Base-by-base conservation (phyloP, 257 asterid species). In the Jacaranda mimosifolia region DNA sequence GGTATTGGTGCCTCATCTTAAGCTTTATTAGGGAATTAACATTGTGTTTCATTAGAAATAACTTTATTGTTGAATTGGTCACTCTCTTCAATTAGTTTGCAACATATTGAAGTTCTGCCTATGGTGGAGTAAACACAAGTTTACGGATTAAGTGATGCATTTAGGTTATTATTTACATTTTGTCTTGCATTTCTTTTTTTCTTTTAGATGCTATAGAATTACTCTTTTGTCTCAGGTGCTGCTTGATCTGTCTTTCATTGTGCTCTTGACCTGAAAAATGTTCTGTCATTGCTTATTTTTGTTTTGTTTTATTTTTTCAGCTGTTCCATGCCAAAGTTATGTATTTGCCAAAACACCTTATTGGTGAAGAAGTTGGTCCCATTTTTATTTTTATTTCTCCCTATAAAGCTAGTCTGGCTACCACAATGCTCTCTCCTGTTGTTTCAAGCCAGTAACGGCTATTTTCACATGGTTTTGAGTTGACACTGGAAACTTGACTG, bases 1-100 rank as follows among this genome's bases (percentile, higher is more conserved):
- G 99, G 97, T 92, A 84, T 59, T 74, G 84, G 64, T 72, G 81
- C 80, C 79, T 79, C 79, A 58, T 81, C 77, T 82, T 66, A 55
- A 64, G 42, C 75, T 72, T 49, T 72, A 59, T 7, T 46, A 49
- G 15, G 68, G 21, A 55, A 56, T 73, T 59, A 64, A 56, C 45
- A 39, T 76, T 66, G 46, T 42, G 46, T 42, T 7, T 82, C 63
- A 78, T 70, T 74, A n/a, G 71, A 77, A 39, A 70, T 19, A 69
- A 56, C 66, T 78, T 63, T 52, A 15, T 66, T 42, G 18, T 51
- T 64, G 32, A 38, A 14, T 35, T 72, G 74, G 60, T 63, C n/a
- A 9, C 32, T 6, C 32, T 8, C 4, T 55, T 78, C 60, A 65
- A 36, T 74, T 46, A 52, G 18, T 52, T n/a, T 26, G 70, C 52